phyloP scores from a whole-genome alignment of 768 basidiomycete species.

The Russula sp. region DNA sequence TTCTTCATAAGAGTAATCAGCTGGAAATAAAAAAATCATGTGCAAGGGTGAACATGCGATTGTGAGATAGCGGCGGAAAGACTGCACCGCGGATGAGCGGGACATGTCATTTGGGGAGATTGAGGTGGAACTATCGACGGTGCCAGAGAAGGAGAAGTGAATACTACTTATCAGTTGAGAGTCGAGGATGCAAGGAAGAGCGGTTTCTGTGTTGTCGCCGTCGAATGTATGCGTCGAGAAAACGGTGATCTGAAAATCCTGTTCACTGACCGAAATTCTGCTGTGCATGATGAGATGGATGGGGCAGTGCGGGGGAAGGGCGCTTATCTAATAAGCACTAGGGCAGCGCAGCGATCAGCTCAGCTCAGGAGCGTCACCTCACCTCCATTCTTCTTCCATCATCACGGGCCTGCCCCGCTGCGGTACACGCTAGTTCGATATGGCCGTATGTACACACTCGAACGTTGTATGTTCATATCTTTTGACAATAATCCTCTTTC shows the following conservation, averaged over 20 bases:
- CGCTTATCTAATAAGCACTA: slow-evolving; percentile 19
- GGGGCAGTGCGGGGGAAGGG: neutral
- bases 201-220: slow-evolving; percentile 28
- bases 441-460: slow-evolving; percentile 13
- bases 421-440: slow-evolving; percentile 2
- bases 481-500: neutral
- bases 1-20: slow-evolving; percentile 40
- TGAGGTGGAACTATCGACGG: slow-evolving; percentile 35
- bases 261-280: slow-evolving; percentile 37
- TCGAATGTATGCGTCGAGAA: slow-evolving; percentile 39
- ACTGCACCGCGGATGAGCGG: slow-evolving; percentile 42
- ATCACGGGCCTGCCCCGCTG: slow-evolving; percentile 10
- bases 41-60: neutral
- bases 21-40: slow-evolving; percentile 1
- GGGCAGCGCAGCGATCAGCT: slow-evolving; percentile 1
- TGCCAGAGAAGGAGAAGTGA: slow-evolving; percentile 47
- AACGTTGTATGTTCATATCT: neutral
- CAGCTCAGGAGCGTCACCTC: slow-evolving; percentile 3
- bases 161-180: slow-evolving; percentile 45
- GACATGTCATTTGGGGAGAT: slow-evolving; percentile 36
- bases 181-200: slow-evolving; percentile 36
- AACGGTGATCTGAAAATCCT: slow-evolving; percentile 40
- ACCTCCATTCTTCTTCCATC: slow-evolving; percentile 1
- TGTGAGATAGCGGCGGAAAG: slow-evolving; percentile 44
- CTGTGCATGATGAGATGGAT: slow-evolving; percentile 5